phyloP scores from a whole-genome alignment of 164 flowering plant genomes.

The Akebia trifoliata region DNA sequence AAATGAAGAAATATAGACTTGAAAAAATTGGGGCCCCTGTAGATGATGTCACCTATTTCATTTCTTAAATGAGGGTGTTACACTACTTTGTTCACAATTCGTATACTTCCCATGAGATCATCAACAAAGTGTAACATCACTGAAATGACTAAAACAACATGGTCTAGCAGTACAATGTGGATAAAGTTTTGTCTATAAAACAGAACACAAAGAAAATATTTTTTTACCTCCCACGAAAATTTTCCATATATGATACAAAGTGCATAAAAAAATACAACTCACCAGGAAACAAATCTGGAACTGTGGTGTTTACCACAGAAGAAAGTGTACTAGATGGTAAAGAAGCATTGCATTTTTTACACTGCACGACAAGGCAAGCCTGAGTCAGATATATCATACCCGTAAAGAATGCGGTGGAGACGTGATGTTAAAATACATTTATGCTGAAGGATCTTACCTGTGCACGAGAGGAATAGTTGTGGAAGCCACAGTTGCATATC shows the following conservation, averaged over 20 bases:
- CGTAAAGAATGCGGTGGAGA: neutral
- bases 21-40: too few species aligned
- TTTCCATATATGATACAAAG: neutral
- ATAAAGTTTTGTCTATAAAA: too few species aligned
- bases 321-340: slow-evolving; percentile 41
- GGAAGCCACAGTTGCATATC: slow-evolving; percentile 91
- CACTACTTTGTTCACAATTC: too few species aligned
- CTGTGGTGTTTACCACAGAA: slow-evolving; percentile 22
- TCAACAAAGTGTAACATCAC: too few species aligned
- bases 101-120: too few species aligned
- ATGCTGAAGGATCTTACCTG: slow-evolving; percentile 38
- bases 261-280: slow-evolving; percentile 7
- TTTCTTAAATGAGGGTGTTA: too few species aligned
- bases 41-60: too few species aligned
- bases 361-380: slow-evolving; percentile 40
- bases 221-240: too few species aligned
- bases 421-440: neutral
- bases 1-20: too few species aligned
- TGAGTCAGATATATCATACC: slow-evolving; percentile 6
- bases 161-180: too few species aligned
- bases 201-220: too few species aligned
- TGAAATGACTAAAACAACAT: too few species aligned
- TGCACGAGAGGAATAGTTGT: slow-evolving; percentile 85
- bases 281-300: slow-evolving; percentile 25
- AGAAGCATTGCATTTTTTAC: slow-evolving; percentile 85